Conservation (phyloP, 23 red algal species). For the Gracilaria gracilis region DNA sequence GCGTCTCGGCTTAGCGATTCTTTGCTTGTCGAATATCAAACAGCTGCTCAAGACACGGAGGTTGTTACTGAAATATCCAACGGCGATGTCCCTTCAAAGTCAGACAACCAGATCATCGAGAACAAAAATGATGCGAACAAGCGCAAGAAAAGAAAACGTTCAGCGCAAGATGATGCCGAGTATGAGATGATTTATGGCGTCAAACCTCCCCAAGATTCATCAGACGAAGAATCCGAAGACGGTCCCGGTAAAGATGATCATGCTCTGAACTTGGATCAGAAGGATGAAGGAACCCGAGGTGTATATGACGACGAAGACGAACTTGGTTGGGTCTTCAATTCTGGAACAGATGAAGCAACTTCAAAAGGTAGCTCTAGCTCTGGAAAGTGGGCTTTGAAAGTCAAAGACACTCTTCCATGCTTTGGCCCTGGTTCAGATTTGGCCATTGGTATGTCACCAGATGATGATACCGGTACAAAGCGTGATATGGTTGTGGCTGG, state of each 20-base stretch:
- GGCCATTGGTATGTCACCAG: conserved; percentile 58
- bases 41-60: conserved; percentile 20
- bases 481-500: conserved; percentile 75
- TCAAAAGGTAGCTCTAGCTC: background rate
- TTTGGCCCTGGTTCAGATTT: conserved; percentile 79
- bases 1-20: conserved; percentile 77
- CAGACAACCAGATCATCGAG: background rate
- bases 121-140: conserved; percentile 13
- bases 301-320: conserved; percentile 78
- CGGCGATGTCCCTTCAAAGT: conserved; percentile 3
- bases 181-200: conserved; percentile 73
- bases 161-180: conserved; percentile 60
- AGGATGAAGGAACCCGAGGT: conserved; percentile 74
- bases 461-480: conserved; percentile 17
- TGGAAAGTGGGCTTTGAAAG: conserved; percentile 71
- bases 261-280: conserved; percentile 54
- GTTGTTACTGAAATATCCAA: conserved; percentile 1
- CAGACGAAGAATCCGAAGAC: conserved; percentile 66
- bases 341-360: conserved; percentile 33
- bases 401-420: conserved; percentile 68
- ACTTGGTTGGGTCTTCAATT: conserved; percentile 69
- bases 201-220: conserved; percentile 63
- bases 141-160: conserved; percentile 56
- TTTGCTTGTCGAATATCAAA: conserved; percentile 69
- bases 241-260: conserved; percentile 22